Base-by-base conservation (phyloP, 805 yeast species). In the Kuraishia piskuri region DNA sequence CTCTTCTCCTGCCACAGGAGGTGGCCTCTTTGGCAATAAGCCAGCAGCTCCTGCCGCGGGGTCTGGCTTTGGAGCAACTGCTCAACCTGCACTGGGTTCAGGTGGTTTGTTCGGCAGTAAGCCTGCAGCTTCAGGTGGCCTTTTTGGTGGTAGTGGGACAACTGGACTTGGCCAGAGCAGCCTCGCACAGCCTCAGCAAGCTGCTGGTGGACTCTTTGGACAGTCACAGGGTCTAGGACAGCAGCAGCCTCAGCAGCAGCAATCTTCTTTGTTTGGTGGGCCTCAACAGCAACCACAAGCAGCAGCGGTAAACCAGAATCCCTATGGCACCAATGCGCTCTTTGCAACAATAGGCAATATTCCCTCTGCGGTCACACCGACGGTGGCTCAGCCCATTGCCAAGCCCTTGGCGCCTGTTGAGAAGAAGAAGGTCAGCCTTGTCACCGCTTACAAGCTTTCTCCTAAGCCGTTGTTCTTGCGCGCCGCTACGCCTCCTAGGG, bases 241-340 rank as follows among this genome's bases (percentile, higher is more conserved):
- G 55, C 66, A 58, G 52, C 68, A 60, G 44, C 67, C 67, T 23
- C 61, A 57, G 52, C 60, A 58, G 53, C 66, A 63, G 56, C 55
- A 59, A 6, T 57, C 25, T 12, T n/a, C 59, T 20, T 59, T 56
- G 44, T 59, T 67, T 19, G 62, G 66, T 50, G 64, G 58, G 51
- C 53, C 46, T 61, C 60, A 48, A 61, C 59, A 48, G 57, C 70
- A 52, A 69, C 76, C 47, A 55, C 58, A 40, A 36, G 57, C 52
- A 55, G 56, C 48, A 14, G 59, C 70, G 31, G 63, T 69, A 52
- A 73, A 70, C 54, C 74, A 75, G 55, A 80, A 86, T 63, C 96
- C 97, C 48, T 91, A 88, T 64, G 96, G 96, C 1, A 77, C 80
- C 50, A 84, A 84, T 60, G 87, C 90, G 5, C 71, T 91, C 52